Conservation (phyloP, 2,329 filamentous ascomycete genomes). For the Cercospora brassicicola region DNA sequence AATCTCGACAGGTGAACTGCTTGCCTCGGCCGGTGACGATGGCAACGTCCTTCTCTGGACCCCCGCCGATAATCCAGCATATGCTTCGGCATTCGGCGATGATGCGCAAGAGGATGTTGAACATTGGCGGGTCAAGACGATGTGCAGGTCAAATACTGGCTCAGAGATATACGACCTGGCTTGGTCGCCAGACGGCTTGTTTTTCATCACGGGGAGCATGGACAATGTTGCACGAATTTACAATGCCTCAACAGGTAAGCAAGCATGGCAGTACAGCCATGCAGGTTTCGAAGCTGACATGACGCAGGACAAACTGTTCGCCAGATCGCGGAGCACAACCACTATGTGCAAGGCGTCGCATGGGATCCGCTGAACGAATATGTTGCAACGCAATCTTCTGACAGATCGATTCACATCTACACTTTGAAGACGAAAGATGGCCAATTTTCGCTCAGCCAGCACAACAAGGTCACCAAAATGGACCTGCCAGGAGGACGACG, state of each 20-base stretch:
- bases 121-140: conserved; percentile 93
- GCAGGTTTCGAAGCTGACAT: conserved; percentile 23
- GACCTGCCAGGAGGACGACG: conserved; percentile 86
- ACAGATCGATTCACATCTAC: conserved; percentile 97
- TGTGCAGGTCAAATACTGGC: conserved; percentile 84
- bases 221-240: conserved; percentile 98
- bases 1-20: conserved; percentile 70
- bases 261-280: conserved; percentile 26
- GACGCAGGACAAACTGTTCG: conserved; percentile 66
- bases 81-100: conserved; percentile 68
- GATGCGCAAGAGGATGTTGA: conserved; percentile 91
- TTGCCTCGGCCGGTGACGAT: conserved; percentile 94
- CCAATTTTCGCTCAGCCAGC: conserved; percentile 78
- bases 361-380: conserved; percentile 99
- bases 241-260: conserved; percentile 80
- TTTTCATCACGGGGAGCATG: conserved; percentile 99
- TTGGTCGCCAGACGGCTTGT: conserved; percentile 94
- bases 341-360: conserved; percentile 96
- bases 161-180: conserved; percentile 97
- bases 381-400: conserved; percentile 95
- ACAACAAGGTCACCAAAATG: conserved; percentile 82
- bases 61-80: conserved; percentile 71
- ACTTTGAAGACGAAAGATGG: conserved; percentile 94
- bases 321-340: conserved; percentile 94
- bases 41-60: conserved; percentile 97